Evolutionary conservation across 345 rosid genomes (phyloP).

Genomic region (Microthlaspi erraticum): DNA sequence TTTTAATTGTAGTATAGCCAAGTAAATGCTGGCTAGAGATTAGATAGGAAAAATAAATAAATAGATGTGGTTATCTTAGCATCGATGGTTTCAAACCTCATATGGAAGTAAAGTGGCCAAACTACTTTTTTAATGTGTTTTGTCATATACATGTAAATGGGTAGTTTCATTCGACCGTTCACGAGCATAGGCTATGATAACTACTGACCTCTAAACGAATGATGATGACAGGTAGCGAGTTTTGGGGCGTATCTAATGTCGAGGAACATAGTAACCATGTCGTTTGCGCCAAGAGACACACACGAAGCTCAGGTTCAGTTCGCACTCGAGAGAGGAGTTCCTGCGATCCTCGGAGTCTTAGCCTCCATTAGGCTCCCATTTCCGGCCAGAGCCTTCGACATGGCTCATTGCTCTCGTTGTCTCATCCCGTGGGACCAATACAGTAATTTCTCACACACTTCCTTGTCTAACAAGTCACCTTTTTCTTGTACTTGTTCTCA

Average conservation of each 20-base stretch:
- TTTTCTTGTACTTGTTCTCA: not conserved
- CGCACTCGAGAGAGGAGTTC: constrained; percentile 92
- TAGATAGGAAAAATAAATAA: not conserved
- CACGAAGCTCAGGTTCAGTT: constrained; percentile 97
- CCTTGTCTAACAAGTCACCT: not conserved
- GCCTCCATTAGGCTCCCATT: constrained; percentile 92
- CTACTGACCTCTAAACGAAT: constrained; percentile 1
- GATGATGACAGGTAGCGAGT: constrained; percentile 74
- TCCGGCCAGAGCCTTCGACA: constrained; percentile 90
- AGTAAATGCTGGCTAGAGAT: constrained; percentile 20
- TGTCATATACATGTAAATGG: not conserved
- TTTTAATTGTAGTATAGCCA: constrained; percentile 16
- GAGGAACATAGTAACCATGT: constrained; percentile 67
- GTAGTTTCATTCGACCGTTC: not conserved
- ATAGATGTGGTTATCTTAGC: not conserved
- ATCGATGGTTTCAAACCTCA: constrained; percentile 28
- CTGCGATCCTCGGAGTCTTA: constrained; percentile 80
- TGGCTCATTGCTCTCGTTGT: constrained; percentile 98
- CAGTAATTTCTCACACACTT: constrained; percentile 47
- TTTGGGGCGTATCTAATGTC: constrained; percentile 88
- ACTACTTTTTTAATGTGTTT: not conserved
- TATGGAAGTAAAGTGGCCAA: constrained; percentile 32
- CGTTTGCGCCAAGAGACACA: constrained; percentile 95
- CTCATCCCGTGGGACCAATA: constrained; percentile 86
- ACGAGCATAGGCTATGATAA: not conserved